Base-by-base conservation (phyloP, 352 stramenopile genomes). In the Globisporangium splendens region DNA sequence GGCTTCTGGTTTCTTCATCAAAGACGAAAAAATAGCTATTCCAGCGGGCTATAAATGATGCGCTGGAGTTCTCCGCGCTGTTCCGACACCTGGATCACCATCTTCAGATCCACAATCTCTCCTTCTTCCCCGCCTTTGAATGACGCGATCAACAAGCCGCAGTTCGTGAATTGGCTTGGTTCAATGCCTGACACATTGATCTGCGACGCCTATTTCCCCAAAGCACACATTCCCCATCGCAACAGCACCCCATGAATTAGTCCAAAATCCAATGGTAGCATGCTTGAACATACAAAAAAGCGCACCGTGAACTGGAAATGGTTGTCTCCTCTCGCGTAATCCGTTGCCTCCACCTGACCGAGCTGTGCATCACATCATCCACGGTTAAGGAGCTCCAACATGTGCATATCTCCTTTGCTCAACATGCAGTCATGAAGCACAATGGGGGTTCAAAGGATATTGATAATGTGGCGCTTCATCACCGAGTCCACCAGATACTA, bases 21-120 rank as follows among this genome's bases (percentile, higher is more conserved):
- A 35, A 35, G 28, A 4, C 10, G 28, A 35, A 31, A 8, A 18
- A 1, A 7, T 8, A 28, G 42, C 53, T 87, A 95, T 73, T 96
- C 83, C 44, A 96, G 62, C 12, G 87, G 87, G 56, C 83, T 95
- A 71, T 94, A 96, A 60, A 96, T 85, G 66, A 95, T 96, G 35
- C 87, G 71, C 61, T 93, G 85, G 2, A 95, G 66, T 20, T 55
- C 64, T 55, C 68, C 83, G 59, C 73, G 71, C 66, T 93, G 83
- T 54, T 91, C 70, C 8, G 83, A 93, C 39, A 96, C 87, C 67
- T 96, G 85, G 47, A 93, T 77, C 54, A 96, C 87, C 83, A 95
- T 93, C 61, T 95, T 95, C 44, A 96, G 69, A 51, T 91, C 83
- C 51, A 93, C 68, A 60, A 96, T 91, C 22, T 88, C 77, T 50